Conservation (phyloP, 352 stramenopile genomes). For the Phytopythium montanum region DNA sequence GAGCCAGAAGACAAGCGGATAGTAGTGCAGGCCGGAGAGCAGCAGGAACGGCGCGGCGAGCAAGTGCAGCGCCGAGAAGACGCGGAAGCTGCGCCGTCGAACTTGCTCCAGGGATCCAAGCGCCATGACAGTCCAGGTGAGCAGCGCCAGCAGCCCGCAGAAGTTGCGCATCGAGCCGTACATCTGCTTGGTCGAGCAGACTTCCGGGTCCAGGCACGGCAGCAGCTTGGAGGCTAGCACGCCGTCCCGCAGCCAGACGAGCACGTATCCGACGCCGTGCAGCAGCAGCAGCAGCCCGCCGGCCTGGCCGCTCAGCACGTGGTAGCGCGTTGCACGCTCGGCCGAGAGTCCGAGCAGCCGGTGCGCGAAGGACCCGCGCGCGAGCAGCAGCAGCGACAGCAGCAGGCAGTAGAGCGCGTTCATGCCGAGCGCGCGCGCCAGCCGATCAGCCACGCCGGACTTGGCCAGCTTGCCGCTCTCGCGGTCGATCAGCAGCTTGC, state of each 20-base stretch:
- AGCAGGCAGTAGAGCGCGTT: constrained; percentile 59
- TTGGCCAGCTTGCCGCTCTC: constrained; percentile 67
- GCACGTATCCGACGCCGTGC: constrained; percentile 51
- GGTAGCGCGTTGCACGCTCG: constrained; percentile 54
- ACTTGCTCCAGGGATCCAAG: constrained; percentile 48
- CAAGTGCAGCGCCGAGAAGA: constrained; percentile 51
- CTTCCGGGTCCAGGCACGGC: constrained; percentile 35
- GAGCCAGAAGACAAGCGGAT: constrained; percentile 58
- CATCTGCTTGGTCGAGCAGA: constrained; percentile 30
- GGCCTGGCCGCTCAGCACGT: constrained; percentile 60
- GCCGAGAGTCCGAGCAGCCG: constrained; percentile 47
- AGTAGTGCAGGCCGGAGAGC: constrained; percentile 64
- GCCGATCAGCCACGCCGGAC: constrained; percentile 40
- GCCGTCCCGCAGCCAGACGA: constrained; percentile 46
- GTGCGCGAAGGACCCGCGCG: constrained; percentile 64
- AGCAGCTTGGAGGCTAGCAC: constrained; percentile 52
- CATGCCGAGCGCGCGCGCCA: constrained; percentile 56
- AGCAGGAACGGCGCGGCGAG: constrained; percentile 46
- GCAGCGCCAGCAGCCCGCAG: constrained; percentile 46
- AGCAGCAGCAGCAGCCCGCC: constrained; percentile 34
- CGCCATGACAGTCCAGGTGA: constrained; percentile 31
- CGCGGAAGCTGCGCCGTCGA: constrained; percentile 44
- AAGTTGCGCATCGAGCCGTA: constrained; percentile 70
- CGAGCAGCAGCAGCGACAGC: constrained; percentile 57
- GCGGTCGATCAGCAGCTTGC: constrained; percentile 64